phyloP scores from a whole-genome alignment of 2,329 filamentous ascomycete species.

The Dichotomopilus funicola region DNA sequence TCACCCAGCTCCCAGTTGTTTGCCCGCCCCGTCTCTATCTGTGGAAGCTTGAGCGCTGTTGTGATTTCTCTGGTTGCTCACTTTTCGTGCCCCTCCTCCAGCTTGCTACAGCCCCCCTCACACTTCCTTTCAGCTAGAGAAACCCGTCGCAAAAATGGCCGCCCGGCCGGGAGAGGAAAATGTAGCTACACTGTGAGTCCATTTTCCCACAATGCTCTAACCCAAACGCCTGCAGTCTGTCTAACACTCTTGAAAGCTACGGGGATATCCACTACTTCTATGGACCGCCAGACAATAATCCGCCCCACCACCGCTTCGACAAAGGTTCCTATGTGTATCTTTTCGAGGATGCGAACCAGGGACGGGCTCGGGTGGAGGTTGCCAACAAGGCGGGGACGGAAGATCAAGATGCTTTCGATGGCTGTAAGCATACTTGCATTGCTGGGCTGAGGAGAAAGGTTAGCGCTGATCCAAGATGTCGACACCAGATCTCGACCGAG shows the following conservation, averaged over 20 bases:
- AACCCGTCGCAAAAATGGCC: conserved; percentile 31
- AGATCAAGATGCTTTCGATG: conserved; percentile 73
- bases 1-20: too few species aligned
- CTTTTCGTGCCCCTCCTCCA: too few species aligned
- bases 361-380: conserved; percentile 65
- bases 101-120: background rate
- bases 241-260: conserved; percentile 47
- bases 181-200: conserved; percentile 39
- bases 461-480: conserved; percentile 17
- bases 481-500: conserved; percentile 55
- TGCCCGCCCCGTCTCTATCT: too few species aligned
- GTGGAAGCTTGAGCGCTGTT: too few species aligned
- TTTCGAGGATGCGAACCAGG: conserved; percentile 64
- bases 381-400: conserved; percentile 68
- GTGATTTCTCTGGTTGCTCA: too few species aligned
- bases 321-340: conserved; percentile 75
- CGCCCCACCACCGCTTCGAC: conserved; percentile 74
- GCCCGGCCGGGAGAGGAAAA: conserved; percentile 41
- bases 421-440: conserved; percentile 49
- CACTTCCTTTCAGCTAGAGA: background rate
- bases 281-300: conserved; percentile 56
- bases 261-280: conserved; percentile 77
- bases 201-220: background rate
- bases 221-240: background rate
- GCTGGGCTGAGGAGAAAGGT: background rate